Conservation (phyloP, 192 early-diverging fungal species). For the Linnemannia hyalina region DNA sequence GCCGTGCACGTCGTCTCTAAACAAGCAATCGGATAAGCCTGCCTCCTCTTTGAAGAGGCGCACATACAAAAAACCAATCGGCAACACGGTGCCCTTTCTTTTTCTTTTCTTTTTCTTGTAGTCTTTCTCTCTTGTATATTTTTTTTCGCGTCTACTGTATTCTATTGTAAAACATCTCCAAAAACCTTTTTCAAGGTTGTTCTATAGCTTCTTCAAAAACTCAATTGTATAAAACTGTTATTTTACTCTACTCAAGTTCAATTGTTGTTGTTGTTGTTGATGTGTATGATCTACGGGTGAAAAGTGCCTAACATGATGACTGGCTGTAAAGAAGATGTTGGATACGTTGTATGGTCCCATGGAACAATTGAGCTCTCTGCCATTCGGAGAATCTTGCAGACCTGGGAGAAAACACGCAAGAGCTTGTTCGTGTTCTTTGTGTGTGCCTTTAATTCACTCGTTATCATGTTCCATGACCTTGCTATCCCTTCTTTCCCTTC, state of each 20-base stretch:
- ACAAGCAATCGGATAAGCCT: background rate
- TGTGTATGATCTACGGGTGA: background rate
- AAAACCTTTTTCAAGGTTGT: background rate
- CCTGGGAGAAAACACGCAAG: too few species aligned
- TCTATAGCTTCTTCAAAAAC: background rate
- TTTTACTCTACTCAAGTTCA: background rate
- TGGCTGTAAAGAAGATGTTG: background rate
- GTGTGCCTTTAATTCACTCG: background rate
- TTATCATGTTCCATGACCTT: background rate
- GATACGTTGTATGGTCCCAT: too few species aligned
- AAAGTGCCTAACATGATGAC: background rate
- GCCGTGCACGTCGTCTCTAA: constrained; percentile 38
- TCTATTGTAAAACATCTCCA: background rate
- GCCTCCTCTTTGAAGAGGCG: background rate
- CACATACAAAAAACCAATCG: background rate
- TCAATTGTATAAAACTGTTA: background rate
- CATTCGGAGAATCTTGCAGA: too few species aligned
- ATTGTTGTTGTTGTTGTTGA: too few species aligned
- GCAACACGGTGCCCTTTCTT: background rate
- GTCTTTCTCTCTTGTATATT: background rate
- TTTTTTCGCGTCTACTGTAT: background rate
- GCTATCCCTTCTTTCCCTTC: background rate
- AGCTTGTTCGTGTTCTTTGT: background rate
- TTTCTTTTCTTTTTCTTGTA: background rate
- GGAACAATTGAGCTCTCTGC: too few species aligned